These are phyloP conservation scores for Aspergillus panamensis DNA, from an alignment of 495 filamentous ascomycete genomes.

Conservation along the genomic window DNA sequence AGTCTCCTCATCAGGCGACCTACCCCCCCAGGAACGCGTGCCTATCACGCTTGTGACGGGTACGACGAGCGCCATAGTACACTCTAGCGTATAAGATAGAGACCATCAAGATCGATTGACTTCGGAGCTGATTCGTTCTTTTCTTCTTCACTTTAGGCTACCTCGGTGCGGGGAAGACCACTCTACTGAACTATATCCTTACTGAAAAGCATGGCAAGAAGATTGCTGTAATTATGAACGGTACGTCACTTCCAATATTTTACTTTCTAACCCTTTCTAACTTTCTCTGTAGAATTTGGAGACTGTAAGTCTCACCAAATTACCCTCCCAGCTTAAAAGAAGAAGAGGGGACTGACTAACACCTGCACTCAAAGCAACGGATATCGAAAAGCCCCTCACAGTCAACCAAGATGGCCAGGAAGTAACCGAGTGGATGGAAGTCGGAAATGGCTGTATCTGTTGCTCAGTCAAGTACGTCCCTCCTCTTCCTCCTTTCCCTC, in stretches of 20 bases:
- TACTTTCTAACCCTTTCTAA: not conserved
- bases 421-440: constrained; percentile 91
- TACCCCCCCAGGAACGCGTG: constrained; percentile 54
- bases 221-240: constrained; percentile 96
- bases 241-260: constrained; percentile 36
- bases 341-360: not conserved
- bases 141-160: constrained; percentile 52
- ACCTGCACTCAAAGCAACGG: constrained; percentile 55
- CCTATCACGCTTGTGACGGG: constrained; percentile 96
- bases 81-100: constrained; percentile 4
- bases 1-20: constrained; percentile 33
- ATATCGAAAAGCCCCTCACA: constrained; percentile 92
- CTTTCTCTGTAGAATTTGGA: constrained; percentile 69
- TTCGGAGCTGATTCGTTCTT: not conserved
- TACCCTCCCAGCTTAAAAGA: too few relatives aligned
- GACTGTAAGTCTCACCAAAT: constrained; percentile 63
- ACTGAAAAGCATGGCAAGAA: constrained; percentile 93
- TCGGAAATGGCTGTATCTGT: constrained; percentile 96
- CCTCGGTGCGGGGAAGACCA: constrained; percentile 93
- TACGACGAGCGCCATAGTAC: constrained; percentile 30
- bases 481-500: not conserved
- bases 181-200: constrained; percentile 91
- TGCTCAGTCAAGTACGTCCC: constrained; percentile 86
- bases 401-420: constrained; percentile 80
- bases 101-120: not conserved